phyloP scores from a whole-genome alignment of 495 filamentous ascomycete species.

The Daldinia concentrica region DNA sequence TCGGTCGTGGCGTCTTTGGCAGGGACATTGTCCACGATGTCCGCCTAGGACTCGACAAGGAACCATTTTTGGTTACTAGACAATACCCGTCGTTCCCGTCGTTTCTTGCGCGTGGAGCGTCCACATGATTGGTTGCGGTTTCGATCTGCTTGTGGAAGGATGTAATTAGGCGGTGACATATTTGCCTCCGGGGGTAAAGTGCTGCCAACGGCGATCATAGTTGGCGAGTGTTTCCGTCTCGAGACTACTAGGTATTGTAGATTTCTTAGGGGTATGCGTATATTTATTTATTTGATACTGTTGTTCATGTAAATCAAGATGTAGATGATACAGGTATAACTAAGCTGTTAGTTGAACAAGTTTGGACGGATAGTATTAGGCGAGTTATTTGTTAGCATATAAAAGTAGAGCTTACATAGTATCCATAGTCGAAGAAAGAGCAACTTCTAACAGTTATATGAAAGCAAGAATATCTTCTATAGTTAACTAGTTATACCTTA shows the following conservation, averaged over 20 bases:
- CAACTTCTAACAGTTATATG: neutral
- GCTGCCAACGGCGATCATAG: neutral
- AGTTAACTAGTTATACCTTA: neutral
- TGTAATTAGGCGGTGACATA: neutral
- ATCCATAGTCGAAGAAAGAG: neutral
- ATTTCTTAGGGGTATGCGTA: neutral
- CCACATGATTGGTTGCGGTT: slow-evolving; percentile 27
- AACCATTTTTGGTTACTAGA: slow-evolving; percentile 34
- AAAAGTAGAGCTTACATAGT: neutral
- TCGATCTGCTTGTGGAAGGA: neutral
- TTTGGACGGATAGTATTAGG: neutral
- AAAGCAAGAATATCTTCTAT: neutral
- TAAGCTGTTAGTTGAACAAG: neutral
- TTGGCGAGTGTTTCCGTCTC: neutral
- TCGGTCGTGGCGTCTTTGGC: slow-evolving; percentile 30
- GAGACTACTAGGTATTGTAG: neutral
- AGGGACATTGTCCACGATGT: slow-evolving; percentile 37
- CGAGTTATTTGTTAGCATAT: neutral
- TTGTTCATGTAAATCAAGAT: neutral
- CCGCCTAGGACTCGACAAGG: slow-evolving; percentile 36
- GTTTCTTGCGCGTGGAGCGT: slow-evolving; percentile 25
- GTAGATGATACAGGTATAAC: slow-evolving; percentile 3
- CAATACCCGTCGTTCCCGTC: slow-evolving; percentile 14
- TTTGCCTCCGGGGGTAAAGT: neutral
- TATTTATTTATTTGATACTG: neutral